Base-by-base conservation (phyloP, 495 filamentous ascomycete genomes). In the Neurospora sp. region DNA sequence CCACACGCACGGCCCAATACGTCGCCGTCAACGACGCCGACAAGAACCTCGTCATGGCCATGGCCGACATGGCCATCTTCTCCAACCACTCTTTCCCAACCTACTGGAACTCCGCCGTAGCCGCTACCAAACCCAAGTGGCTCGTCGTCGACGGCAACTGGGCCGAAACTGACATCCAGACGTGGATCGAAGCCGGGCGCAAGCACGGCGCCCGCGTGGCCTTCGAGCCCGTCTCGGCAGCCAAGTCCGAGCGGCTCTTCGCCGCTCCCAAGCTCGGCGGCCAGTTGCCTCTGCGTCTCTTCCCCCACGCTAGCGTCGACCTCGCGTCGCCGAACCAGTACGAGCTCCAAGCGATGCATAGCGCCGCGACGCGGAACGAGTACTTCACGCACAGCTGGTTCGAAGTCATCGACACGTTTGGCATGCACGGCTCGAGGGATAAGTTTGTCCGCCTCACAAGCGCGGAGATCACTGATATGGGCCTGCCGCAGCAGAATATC, bases 41-140 rank as follows among this genome's bases (percentile, higher is more conserved):
- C 37, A 96, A 94, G 76, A 90, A 94, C 72, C 87, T 99, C 11
- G 85, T 92, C 3, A 78, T 97, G 61, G 94, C 93, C 70, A 96
- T 97, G 92, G 93, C 96, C 20, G 96, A 99, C 79, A 97, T 98
- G 93, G 84, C 83, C 69, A 96, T 99, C 78, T 85, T 97, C 73
- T 89, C 93, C 70, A 80, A 74, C 7, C 80, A 84, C 48, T 81
- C 79, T 5, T 85, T 85, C 76, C 79, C 85, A 0, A 77, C 73
- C 74, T 87, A 81, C 77, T 93, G 91, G 91, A 86, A 87, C 59
- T 86, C 88, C 9, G 80, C 89, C 39, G 78, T 93, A 11, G 76
- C 81, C 27, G 81, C 78, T 14, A 81, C 85, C 11, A 86, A 85
- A 70, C 91, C 93, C 3, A 88, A 88, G 74, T 93, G 90, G 90